Evolutionary conservation across 2,329 filamentous ascomycete genomes (phyloP).

Genomic region (Fusarium pseudoanthophilum): DNA sequence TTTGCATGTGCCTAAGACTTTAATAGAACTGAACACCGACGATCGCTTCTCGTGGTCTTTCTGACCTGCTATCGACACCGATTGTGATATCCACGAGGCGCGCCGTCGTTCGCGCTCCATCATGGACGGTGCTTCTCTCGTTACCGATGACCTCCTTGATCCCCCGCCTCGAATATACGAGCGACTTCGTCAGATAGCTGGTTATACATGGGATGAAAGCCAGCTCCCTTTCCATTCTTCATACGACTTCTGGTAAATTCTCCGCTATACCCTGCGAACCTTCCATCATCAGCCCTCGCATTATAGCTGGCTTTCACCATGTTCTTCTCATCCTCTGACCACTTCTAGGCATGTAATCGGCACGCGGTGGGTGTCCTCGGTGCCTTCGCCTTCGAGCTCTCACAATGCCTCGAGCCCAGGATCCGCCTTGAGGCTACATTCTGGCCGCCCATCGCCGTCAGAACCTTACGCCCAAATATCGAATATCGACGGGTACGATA

Average conservation of each 20-base stretch:
- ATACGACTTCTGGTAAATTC: slow-evolving; percentile 85
- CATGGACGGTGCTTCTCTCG: slow-evolving; percentile 63
- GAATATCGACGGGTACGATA: slow-evolving; percentile 52
- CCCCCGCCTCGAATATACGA: slow-evolving; percentile 77
- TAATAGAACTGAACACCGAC: slow-evolving; percentile 44
- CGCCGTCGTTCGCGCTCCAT: slow-evolving; percentile 46
- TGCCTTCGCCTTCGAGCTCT: slow-evolving; percentile 59
- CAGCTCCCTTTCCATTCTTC: slow-evolving; percentile 69
- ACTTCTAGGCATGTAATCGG: slow-evolving; percentile 71
- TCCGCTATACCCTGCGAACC: background rate
- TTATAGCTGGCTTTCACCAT: background rate
- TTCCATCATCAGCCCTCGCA: background rate
- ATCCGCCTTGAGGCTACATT: slow-evolving; percentile 54
- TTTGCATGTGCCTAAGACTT: slow-evolving; percentile 41
- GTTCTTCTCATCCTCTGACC: slow-evolving; percentile 19
- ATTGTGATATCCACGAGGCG: slow-evolving; percentile 38
- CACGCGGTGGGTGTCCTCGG: slow-evolving; percentile 66
- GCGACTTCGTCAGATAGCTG: slow-evolving; percentile 76
- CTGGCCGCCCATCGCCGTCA: slow-evolving; percentile 56
- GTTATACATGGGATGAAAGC: slow-evolving; percentile 81
- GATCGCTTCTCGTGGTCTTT: slow-evolving; percentile 37
- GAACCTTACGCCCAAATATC: slow-evolving; percentile 53
- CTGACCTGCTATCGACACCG: slow-evolving; percentile 29
- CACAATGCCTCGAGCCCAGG: slow-evolving; percentile 58
- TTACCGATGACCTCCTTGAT: slow-evolving; percentile 66